Percentiles rank a stretch among this genome's conserved stretches.
phyloP scores from a whole-genome alignment of 2,329 filamentous ascomycete species.

The Colletotrichum sp. region DNA sequence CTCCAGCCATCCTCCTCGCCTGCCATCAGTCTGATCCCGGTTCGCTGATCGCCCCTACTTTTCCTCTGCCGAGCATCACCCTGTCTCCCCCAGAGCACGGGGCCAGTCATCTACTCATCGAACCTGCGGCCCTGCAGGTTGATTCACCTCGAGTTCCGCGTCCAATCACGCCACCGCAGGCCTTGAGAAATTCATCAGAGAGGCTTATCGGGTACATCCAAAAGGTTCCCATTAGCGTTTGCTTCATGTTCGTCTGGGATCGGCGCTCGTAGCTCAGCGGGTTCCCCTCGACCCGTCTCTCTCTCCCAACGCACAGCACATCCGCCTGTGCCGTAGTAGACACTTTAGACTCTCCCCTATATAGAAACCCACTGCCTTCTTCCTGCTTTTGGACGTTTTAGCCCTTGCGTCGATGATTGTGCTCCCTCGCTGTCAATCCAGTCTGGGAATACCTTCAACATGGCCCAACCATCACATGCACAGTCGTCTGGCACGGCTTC shows the following conservation, averaged over 20 bases:
- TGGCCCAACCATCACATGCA: constrained; percentile 33
- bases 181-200: neutral
- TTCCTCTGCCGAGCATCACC: neutral
- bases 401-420: constrained; percentile 3
- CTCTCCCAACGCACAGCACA: neutral
- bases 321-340: neutral
- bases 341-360: constrained; percentile 23
- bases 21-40: constrained; percentile 10
- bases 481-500: constrained; percentile 36
- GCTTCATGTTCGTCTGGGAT: constrained; percentile 27
- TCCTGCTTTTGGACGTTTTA: neutral
- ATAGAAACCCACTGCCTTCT: constrained; percentile 22
- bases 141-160: neutral
- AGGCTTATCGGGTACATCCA: constrained; percentile 6
- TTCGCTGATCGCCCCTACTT: neutral
- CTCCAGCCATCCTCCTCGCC: neutral
- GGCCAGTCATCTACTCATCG: neutral
- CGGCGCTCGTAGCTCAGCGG: constrained; percentile 10
- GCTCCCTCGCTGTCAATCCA: constrained; percentile 7
- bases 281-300: constrained; percentile 1
- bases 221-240: constrained; percentile 7
- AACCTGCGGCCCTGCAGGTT: constrained; percentile 1
- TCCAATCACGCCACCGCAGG: constrained; percentile 1
- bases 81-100: constrained; percentile 8
- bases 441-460: constrained; percentile 26